Percentiles rank a stretch among this genome's conserved stretches.
Conservation (phyloP, 768 basidiomycete species). For the Lactarius pseudohatsudake region DNA sequence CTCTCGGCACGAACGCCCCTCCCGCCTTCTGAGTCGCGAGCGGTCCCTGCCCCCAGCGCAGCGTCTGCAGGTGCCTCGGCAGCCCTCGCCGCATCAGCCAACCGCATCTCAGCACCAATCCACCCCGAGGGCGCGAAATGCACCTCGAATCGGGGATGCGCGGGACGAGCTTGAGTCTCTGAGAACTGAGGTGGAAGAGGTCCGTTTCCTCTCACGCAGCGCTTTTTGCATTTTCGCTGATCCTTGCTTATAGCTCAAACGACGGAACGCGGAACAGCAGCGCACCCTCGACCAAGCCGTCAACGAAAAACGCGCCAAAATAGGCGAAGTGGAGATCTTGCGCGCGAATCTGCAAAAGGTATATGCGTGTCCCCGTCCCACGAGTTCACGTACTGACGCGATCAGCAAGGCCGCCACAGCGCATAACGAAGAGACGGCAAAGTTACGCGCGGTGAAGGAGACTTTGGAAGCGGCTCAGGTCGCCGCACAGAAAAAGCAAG, state of each 20-base stretch:
- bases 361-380: background rate
- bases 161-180: slow-evolving; percentile 11
- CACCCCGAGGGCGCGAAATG: background rate
- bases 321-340: slow-evolving; percentile 28
- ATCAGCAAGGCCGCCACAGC: slow-evolving; percentile 5
- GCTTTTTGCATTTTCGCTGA: background rate
- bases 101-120: background rate
- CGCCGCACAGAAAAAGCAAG: slow-evolving; percentile 15
- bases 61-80: background rate
- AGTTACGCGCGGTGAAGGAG: slow-evolving; percentile 25
- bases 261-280: slow-evolving; percentile 21
- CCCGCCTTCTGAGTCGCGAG: background rate
- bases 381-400: background rate
- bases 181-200: slow-evolving; percentile 19
- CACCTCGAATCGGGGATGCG: background rate
- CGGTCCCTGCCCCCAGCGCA: slow-evolving; percentile 1
- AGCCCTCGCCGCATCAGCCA: background rate
- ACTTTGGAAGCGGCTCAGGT: slow-evolving; percentile 23
- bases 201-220: background rate
- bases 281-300: slow-evolving; percentile 22
- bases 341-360: slow-evolving; percentile 28
- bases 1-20: background rate
- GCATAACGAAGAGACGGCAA: slow-evolving; percentile 23
- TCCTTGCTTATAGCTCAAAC: slow-evolving; percentile 13
- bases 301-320: slow-evolving; percentile 27